Percentiles rank a stretch among this genome's conserved stretches.
phyloP scores from a whole-genome alignment of 148 eudicot genomes.

The Silene conica region DNA sequence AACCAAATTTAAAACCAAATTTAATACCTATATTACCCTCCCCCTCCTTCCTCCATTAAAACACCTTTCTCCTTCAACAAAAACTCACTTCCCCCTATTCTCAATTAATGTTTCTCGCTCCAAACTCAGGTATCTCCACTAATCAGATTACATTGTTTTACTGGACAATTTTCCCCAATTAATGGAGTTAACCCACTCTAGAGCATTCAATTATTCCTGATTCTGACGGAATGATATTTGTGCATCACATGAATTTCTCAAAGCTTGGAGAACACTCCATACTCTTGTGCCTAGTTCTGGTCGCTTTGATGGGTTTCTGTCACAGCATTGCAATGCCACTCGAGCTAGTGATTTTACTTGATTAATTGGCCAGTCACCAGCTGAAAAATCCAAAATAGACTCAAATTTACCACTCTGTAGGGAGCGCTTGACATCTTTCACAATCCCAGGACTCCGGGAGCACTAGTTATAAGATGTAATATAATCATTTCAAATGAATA shows the following conservation, averaged over 20 bases:
- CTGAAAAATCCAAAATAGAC: conserved; percentile 55
- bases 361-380: conserved; percentile 75
- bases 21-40: too few species aligned
- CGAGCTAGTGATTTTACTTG: conserved; percentile 46
- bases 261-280: conserved; percentile 47
- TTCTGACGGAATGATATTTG: conserved; percentile 30
- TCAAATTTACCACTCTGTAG: conserved; percentile 38
- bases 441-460: conserved; percentile 40
- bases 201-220: too few species aligned
- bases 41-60: too few species aligned
- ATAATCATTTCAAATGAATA: conserved; percentile 78
- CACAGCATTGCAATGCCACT: conserved; percentile 70
- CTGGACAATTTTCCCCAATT: too few species aligned
- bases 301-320: conserved; percentile 34
- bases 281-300: conserved; percentile 61
- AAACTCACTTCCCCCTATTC: too few species aligned
- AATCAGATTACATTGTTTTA: too few species aligned
- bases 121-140: too few species aligned
- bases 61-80: too few species aligned
- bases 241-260: conserved; percentile 34
- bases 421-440: conserved; percentile 58
- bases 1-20: too few species aligned
- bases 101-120: too few species aligned
- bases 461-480: conserved; percentile 61
- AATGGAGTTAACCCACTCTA: too few species aligned